phyloP scores from a whole-genome alignment of 2,329 filamentous ascomycete genomes.

The Diaporthe ilicicola region DNA sequence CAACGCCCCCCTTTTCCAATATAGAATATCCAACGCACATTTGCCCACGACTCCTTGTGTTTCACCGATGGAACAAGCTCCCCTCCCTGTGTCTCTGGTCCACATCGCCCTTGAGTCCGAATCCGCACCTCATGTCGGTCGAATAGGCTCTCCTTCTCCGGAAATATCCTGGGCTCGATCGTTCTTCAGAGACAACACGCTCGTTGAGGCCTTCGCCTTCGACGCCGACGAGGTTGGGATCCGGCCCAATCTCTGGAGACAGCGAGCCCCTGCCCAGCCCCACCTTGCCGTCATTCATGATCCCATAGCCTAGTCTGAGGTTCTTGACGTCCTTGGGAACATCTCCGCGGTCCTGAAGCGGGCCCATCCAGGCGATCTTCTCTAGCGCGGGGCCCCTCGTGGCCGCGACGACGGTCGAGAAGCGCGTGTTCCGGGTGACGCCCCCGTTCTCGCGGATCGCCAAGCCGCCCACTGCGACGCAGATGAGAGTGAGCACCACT shows the following conservation, averaged over 20 bases:
- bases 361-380: slow-evolving; percentile 40
- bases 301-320: slow-evolving; percentile 39
- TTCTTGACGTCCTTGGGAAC: slow-evolving; percentile 38
- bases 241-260: background rate
- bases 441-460: slow-evolving; percentile 47
- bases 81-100: slow-evolving; percentile 29
- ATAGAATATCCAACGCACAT: background rate
- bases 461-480: slow-evolving; percentile 44
- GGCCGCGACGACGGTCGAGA: slow-evolving; percentile 52
- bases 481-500: slow-evolving; percentile 36
- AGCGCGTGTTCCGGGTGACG: slow-evolving; percentile 47
- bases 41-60: background rate
- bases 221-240: slow-evolving; percentile 12
- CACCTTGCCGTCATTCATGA: slow-evolving; percentile 29
- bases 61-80: slow-evolving; percentile 29
- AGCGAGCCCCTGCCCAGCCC: background rate
- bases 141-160: slow-evolving; percentile 13
- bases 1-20: background rate
- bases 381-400: slow-evolving; percentile 51
- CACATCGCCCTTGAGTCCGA: slow-evolving; percentile 39
- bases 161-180: slow-evolving; percentile 14
- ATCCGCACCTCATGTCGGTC: slow-evolving; percentile 37
- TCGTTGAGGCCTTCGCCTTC: slow-evolving; percentile 22
- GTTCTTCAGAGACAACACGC: background rate
- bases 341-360: slow-evolving; percentile 30